phyloP scores from a whole-genome alignment of 805 yeast species.

The Pichia sporocuriosa region DNA sequence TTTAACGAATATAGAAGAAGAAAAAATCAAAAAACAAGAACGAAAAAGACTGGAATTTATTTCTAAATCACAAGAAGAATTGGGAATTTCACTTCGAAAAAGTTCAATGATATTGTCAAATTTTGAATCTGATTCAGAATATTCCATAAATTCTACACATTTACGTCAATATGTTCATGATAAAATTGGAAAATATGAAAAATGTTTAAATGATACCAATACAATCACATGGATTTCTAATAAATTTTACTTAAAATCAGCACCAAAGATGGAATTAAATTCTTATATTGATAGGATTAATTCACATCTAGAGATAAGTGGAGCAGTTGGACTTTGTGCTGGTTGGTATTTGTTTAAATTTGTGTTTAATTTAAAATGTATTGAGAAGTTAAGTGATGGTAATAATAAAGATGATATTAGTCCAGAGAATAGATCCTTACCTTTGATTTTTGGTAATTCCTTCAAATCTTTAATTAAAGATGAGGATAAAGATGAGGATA shows the following conservation, averaged over 20 bases:
- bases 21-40: background rate
- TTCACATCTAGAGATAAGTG: constrained; percentile 25
- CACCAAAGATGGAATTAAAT: constrained; percentile 25
- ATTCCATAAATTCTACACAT: constrained; percentile 1
- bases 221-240: constrained; percentile 15
- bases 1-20: background rate
- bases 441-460: constrained; percentile 5
- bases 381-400: constrained; percentile 10
- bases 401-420: constrained; percentile 5
- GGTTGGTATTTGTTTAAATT: constrained; percentile 27
- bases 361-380: constrained; percentile 23
- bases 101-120: constrained; percentile 24
- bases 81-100: constrained; percentile 26
- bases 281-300: constrained; percentile 29
- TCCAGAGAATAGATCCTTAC: constrained; percentile 8
- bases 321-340: constrained; percentile 28
- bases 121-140: constrained; percentile 15
- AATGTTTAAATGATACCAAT: constrained; percentile 8
- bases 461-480: background rate
- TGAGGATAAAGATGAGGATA: background rate
- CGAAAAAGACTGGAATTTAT: constrained; percentile 10
- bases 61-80: constrained; percentile 20
- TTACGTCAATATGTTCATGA: constrained; percentile 4
- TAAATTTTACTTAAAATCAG: constrained; percentile 27
- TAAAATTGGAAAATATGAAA: constrained; percentile 13